Base-by-base conservation (phyloP, 2,329 filamentous ascomycete genomes). In the Paraconiothyrium brasiliense region DNA sequence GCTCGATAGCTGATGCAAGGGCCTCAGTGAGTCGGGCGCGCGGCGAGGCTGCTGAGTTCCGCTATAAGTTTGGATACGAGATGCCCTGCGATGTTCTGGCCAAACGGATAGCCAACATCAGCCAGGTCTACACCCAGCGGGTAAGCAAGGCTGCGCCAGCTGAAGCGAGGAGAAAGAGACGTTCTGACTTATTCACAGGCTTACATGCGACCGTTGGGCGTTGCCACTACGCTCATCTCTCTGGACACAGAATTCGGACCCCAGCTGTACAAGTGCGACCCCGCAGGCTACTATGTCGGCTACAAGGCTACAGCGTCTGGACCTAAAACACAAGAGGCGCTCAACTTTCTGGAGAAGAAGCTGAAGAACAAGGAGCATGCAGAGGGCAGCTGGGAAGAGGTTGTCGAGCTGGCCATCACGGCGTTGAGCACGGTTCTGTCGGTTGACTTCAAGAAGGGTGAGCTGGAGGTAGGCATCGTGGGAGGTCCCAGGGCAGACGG, bases 341-440 rank as follows among this genome's bases (percentile, higher is more conserved):
- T 98, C 78, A 99, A 99, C 82, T 93, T 97, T 80, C 86, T 99
- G 61, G 95, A 99, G 88, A 98, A 98, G 90, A 98, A 98, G 87
- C 89, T 99, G 81, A 97, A 97, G 85, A 97, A 97, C 89, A 97
- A 97, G 89, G 94, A 98, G 76, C 86, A 87, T 73, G 95, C 94
- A 39, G 91, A 95, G 60, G 95, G 95, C 64, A 90, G 84, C 76
- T 99, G 95, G 95, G 92, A 97, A 81, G 95, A 99, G 63, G 95
- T 99, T 52, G 94, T 99, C 54, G 95, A 99, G 85, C 86, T 98
- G 73, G 95, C 92, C 61, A 99, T 99, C 80, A 92, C 93, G 48
- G 94, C 95, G 7, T 84, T 99, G 80, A 97, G 94, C 87, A 97
- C 92, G 39, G 94, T 99, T 63, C 86, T 99, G 67, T 97, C 94